Percentiles rank a stretch among this genome's conserved stretches.
Conservation (phyloP, 148 eudicot genomes). For the Polygonum maritimum region DNA sequence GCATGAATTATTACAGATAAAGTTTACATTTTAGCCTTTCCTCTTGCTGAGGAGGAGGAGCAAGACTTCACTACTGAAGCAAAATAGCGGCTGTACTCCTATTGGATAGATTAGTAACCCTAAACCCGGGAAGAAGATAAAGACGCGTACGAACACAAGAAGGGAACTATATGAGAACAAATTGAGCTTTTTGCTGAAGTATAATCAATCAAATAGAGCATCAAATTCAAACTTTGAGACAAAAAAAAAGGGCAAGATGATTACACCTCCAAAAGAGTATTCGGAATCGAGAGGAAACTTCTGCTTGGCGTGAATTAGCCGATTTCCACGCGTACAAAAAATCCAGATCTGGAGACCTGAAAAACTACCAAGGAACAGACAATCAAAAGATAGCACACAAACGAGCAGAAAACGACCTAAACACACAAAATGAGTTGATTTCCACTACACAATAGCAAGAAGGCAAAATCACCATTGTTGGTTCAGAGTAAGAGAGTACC, state of each 20-base stretch:
- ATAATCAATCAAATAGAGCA: neutral
- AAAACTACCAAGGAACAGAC: too few species aligned
- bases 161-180: too few species aligned
- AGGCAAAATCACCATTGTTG: too few species aligned
- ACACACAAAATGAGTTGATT: too few species aligned
- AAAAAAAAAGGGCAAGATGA: neutral
- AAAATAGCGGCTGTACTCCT: neutral
- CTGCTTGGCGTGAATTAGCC: conserved; percentile 81
- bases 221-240: neutral
- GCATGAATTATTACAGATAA: neutral
- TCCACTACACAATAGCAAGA: too few species aligned
- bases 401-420: too few species aligned
- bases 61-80: neutral
- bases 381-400: too few species aligned
- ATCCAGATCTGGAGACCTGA: too few species aligned
- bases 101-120: neutral
- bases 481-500: too few species aligned
- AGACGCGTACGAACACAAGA: neutral
- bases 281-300: conserved; percentile 42
- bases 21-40: neutral
- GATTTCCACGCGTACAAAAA: too few species aligned
- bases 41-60: neutral
- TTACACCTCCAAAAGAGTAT: conserved; percentile 51
- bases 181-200: neutral
- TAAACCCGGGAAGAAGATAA: neutral